Conservation (phyloP, 164 flowering plant species). For the Cinnamomum micranthum region DNA sequence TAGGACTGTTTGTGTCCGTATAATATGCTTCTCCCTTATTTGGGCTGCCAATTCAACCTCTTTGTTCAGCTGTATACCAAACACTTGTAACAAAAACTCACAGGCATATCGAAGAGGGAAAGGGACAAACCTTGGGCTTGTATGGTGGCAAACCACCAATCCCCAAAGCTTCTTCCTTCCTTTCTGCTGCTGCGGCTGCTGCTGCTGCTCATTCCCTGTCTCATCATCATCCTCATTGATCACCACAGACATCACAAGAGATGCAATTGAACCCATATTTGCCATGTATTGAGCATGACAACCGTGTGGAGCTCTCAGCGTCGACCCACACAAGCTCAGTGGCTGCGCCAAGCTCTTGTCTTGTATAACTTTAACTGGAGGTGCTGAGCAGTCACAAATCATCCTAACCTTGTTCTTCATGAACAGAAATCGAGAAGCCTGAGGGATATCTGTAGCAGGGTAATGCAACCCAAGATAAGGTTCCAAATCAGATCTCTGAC, state of each 20-base stretch:
- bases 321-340: conserved; percentile 59
- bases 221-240: conserved; percentile 55
- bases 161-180: conserved; percentile 73
- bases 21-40: conserved; percentile 62
- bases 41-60: conserved; percentile 67
- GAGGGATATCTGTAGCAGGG: conserved; percentile 81
- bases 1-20: conserved; percentile 58
- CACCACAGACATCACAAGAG: conserved; percentile 72
- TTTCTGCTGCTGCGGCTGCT: conserved; percentile 7
- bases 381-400: conserved; percentile 68
- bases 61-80: conserved; percentile 59
- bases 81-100: conserved; percentile 72
- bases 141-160: conserved; percentile 77
- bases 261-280: conserved; percentile 77
- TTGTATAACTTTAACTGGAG: conserved; percentile 56
- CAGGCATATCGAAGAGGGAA: conserved; percentile 78
- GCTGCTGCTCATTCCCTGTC: conserved; percentile 23
- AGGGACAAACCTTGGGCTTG: conserved; percentile 60
- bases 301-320: conserved; percentile 73
- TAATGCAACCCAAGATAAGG: conserved; percentile 73
- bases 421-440: conserved; percentile 75
- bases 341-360: conserved; percentile 44
- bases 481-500: conserved; percentile 44
- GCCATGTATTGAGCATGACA: conserved; percentile 77
- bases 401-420: conserved; percentile 73